These are phyloP conservation scores for Syzygium grande DNA, from an alignment of 345 rosid genomes.

Conservation along the genomic window DNA sequence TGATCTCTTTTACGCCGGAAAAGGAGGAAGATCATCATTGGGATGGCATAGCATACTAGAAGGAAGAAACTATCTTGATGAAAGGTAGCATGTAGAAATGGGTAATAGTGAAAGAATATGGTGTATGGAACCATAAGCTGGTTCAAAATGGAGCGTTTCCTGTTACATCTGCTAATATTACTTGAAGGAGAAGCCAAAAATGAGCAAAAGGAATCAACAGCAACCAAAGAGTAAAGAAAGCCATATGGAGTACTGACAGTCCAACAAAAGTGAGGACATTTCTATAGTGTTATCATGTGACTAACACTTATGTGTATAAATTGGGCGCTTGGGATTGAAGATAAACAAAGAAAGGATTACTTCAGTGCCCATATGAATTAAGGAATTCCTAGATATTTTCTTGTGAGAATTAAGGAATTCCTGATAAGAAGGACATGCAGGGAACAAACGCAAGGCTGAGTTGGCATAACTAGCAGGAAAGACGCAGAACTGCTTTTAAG, in stretches of 20 bases:
- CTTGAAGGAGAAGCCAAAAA: not conserved
- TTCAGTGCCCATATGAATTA: not conserved
- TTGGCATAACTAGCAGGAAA: not conserved
- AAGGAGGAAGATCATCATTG: not conserved
- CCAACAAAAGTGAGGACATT: not conserved
- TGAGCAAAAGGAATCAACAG: not conserved
- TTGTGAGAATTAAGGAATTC: not conserved
- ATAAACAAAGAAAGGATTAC: not conserved
- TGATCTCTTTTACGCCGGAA: not conserved
- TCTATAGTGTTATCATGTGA: not conserved
- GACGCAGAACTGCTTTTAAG: too few relatives aligned
- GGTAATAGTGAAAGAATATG: not conserved
- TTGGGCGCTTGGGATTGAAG: not conserved
- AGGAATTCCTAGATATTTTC: not conserved
- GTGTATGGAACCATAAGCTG: not conserved
- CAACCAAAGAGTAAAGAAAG: not conserved
- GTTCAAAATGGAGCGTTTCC: not conserved
- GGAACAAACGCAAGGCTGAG: not conserved
- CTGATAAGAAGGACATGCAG: not conserved
- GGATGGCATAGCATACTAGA: not conserved
- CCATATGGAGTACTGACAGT: not conserved
- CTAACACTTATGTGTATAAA: not conserved
- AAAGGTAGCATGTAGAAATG: not conserved
- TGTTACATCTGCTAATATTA: not conserved
- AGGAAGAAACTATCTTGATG: not conserved